A percentile compares a stretch with the other conserved stretches of the same genome.
Conservation (phyloP, 495 filamentous ascomycete species). For the Schizothecium vesticola region DNA sequence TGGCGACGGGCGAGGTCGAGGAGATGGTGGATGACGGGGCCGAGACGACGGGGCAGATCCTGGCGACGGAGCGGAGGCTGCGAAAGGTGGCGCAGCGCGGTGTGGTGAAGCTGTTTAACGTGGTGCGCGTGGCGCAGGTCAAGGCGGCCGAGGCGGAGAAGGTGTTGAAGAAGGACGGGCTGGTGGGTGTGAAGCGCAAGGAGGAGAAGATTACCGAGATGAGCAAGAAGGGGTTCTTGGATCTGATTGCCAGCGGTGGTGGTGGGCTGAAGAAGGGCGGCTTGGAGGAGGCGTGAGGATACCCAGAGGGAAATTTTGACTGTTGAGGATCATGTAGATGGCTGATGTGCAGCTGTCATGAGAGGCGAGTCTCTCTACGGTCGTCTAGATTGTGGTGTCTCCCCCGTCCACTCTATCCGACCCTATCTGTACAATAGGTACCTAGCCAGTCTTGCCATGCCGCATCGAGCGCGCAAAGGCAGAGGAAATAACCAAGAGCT, state of each 20-base stretch:
- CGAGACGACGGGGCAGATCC: constrained; percentile 49
- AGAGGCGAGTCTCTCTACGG: constrained; percentile 11
- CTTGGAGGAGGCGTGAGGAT: constrained; percentile 44
- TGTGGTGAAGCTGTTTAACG: constrained; percentile 94
- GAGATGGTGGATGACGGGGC: constrained; percentile 32
- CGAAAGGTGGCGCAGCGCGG: constrained; percentile 84
- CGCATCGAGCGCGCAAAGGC: not conserved
- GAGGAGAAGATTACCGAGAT: constrained; percentile 88
- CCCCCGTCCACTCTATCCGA: not conserved
- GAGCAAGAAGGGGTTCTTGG: constrained; percentile 92
- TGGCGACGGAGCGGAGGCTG: constrained; percentile 74
- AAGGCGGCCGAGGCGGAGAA: constrained; percentile 69
- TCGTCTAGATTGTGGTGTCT: constrained; percentile 1
- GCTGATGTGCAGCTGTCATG: not conserved
- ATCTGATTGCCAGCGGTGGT: constrained; percentile 70
- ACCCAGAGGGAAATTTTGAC: not conserved
- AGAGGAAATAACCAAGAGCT: not conserved
- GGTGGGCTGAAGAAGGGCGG: constrained; percentile 47
- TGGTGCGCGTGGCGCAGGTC: constrained; percentile 85
- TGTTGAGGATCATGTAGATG: constrained; percentile 1
- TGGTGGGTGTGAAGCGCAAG: constrained; percentile 64
- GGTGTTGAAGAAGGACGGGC: constrained; percentile 61
- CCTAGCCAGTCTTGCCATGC: not conserved
- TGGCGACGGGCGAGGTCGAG: constrained; percentile 39
- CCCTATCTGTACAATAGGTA: not conserved